Evolutionary conservation across 2,329 filamentous ascomycete species (phyloP).

Genomic region (Cercospora canescens): DNA sequence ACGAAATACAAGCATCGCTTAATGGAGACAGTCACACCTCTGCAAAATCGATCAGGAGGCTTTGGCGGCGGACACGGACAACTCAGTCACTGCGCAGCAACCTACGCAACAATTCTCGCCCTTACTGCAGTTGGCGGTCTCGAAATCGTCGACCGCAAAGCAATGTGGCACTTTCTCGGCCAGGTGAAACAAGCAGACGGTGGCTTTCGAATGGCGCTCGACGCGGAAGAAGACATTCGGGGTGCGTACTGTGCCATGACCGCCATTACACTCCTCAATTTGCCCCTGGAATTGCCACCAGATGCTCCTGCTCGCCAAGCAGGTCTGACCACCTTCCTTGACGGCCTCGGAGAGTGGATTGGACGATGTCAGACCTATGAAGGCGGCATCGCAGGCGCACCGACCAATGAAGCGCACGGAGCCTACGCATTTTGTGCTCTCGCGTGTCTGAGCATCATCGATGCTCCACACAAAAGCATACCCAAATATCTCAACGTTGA

Average conservation of each 20-base stretch:
- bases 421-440: slow-evolving; percentile 95
- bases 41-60: slow-evolving; percentile 81
- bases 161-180: slow-evolving; percentile 90
- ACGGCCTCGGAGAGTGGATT: slow-evolving; percentile 76
- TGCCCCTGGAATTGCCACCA: slow-evolving; percentile 76
- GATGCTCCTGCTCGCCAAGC: slow-evolving; percentile 67
- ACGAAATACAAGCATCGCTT: slow-evolving; percentile 64
- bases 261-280: slow-evolving; percentile 76
- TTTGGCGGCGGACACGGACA: slow-evolving; percentile 96
- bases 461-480: slow-evolving; percentile 73
- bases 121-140: slow-evolving; percentile 76
- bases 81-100: slow-evolving; percentile 81
- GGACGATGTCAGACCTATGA: slow-evolving; percentile 91
- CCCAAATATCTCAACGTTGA: slow-evolving; percentile 75
- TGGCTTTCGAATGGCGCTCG: slow-evolving; percentile 83
- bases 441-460: slow-evolving; percentile 83
- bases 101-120: slow-evolving; percentile 80
- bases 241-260: slow-evolving; percentile 91
- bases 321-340: slow-evolving; percentile 67
- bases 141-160: slow-evolving; percentile 74
- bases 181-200: slow-evolving; percentile 82
- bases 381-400: slow-evolving; percentile 85
- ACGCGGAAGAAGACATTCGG: slow-evolving; percentile 90
- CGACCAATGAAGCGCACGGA: slow-evolving; percentile 88
- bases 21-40: slow-evolving; percentile 69